A percentile compares a stretch with the other conserved stretches of the same genome.
Conservation (phyloP, 768 basidiomycete species). For the Pholiota molesta region DNA sequence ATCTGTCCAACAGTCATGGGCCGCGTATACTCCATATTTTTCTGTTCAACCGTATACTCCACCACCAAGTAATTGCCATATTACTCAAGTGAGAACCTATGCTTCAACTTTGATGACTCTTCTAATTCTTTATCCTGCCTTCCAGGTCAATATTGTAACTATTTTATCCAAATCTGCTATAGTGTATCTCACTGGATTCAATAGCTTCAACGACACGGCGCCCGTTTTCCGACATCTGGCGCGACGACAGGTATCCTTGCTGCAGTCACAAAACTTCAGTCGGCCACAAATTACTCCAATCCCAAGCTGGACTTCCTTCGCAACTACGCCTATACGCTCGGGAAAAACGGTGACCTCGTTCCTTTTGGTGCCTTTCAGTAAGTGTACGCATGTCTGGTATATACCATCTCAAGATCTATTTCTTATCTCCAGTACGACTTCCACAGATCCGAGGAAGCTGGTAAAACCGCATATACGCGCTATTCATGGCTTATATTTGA, state of each 20-base stretch:
- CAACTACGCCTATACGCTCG: constrained; percentile 61
- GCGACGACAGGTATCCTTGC: constrained; percentile 43
- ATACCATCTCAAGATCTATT: background rate
- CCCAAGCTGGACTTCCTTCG: constrained; percentile 60
- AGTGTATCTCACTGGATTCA: background rate
- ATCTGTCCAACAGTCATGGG: constrained; percentile 24
- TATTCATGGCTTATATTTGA: constrained; percentile 44
- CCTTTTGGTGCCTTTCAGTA: constrained; percentile 70
- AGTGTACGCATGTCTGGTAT: constrained; percentile 20
- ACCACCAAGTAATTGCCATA: constrained; percentile 24
- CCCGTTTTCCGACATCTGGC: constrained; percentile 69
- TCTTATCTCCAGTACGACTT: background rate
- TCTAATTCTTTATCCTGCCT: background rate
- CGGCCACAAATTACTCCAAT: constrained; percentile 40
- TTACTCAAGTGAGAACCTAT: constrained; percentile 25
- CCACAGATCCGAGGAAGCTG: constrained; percentile 46
- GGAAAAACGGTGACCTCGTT: constrained; percentile 54
- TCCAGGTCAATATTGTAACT: constrained; percentile 61
- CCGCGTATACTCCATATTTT: constrained; percentile 28
- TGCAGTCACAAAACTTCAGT: constrained; percentile 57
- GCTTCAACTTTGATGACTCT: background rate
- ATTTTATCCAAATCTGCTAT: constrained; percentile 18
- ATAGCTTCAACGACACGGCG: constrained; percentile 82
- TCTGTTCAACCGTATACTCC: constrained; percentile 24
- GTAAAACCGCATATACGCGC: constrained; percentile 51